Evolutionary conservation across 192 early-diverging fungal genomes (phyloP), one percentile per base, ranked within the genome.

Genomic region (Cetraspora pellucida): DNA sequence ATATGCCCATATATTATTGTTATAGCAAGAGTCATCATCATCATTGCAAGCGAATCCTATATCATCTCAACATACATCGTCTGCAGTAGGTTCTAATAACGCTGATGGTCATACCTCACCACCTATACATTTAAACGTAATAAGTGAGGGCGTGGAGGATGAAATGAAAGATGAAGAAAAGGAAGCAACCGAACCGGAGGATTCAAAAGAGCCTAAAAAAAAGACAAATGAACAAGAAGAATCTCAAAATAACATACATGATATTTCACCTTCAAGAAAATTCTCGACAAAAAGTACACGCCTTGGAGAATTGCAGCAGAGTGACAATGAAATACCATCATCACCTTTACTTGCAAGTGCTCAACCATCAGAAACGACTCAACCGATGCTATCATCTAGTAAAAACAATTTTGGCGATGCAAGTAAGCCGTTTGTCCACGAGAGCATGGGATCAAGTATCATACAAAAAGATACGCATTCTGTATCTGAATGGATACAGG

Each of bases 281-380:
- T 65, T 65, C 37, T n/a, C 31, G 21, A 31, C 63, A 43, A 64
- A 44, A 14, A 61, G 28, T 61, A 28, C 59, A 28, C 59, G 59
- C 16, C 16, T 30, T 16, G 14, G 25, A 21, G 63, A 65, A 21
- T 21, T 43, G 13, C 27, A 31, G 10, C n/a, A 27, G 43, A 65
- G 19, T n/a, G 37, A 65, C 9, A 31, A 45, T n/a, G 19, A 43
- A 37, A 37, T 31, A 19, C 63, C 28, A 61, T 27, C 28, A 46
- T 21, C 30, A 13, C 30, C 37, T 31, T 21, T 21, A 19, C 13
- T 47, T n/a, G 16, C 45, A 8, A 46, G 2, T 67, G 3, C 28
- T 66, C 45, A 17, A 30, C 45, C 44, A 70, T 70, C 49, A 27
- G 25, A 19, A 70, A 70, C 10, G 23, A 44, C 25, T 8, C 67